Base-by-base conservation (phyloP, 768 basidiomycete species). In the Leccinum longicurvipes region DNA sequence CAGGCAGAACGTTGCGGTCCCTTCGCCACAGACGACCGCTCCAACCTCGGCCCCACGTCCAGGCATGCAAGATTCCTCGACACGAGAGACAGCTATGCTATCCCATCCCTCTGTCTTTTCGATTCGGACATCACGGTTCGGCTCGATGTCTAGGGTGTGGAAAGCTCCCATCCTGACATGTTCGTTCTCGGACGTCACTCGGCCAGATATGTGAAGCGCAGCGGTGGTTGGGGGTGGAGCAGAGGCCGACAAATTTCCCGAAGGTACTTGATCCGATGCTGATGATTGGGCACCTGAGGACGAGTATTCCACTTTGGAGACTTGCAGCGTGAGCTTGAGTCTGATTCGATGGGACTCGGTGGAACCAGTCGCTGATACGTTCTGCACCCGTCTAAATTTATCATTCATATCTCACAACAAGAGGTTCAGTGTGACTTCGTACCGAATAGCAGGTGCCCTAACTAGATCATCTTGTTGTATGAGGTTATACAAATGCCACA, bases 401-500 rank as follows among this genome's bases (percentile, higher is more conserved):
- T 53, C 47, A 53, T 58, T 56, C 57, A 47, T 52, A 48, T 50
- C 24, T 51, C 51, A 39, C 10, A 51, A 49, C 11, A 17, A n/a
- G 15, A 46, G 29, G 23, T 39, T 42, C 11, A 17, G 31, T 9
- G 32, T 31, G 45, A 56, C 6, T 45, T 59, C 80, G 62, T 62
- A 88, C 84, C 94, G 84, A 57, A 98, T 79, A 10, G 94, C 92
- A 49, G 89, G 80, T 12, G 93, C 92, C 59, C 93, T 82, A 44
- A 98, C 86, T 55, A 83, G 75, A 66, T 98, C 95, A 17, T 90
- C 91, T 76, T 88, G 79, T 61, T 91, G 84, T 53, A 99, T 97
- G 54, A 99, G 79, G 76, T 99, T 98, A 73, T 98, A 99, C 27
- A 98, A 79, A 79, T 99, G 97, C 95, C 96, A 99, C 89, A 99